Base-by-base conservation (phyloP, 306 rosid genomes). In the Cicer judaicum region DNA sequence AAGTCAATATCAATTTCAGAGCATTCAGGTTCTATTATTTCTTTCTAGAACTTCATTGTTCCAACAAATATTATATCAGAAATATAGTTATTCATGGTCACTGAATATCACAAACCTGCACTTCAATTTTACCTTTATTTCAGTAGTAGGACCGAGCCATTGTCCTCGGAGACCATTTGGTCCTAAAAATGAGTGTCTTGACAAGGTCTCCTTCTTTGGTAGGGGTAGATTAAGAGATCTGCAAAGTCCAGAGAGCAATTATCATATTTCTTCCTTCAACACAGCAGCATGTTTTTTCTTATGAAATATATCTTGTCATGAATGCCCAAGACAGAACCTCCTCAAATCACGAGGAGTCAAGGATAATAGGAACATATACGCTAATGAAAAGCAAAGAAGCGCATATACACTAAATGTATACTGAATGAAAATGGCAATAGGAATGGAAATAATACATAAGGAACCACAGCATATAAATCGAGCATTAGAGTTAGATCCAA, bases 121-220 rank as follows among this genome's bases (percentile, higher is more conserved):
- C 65, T 65, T 75, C 41, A 68, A 12, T 13, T 65, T 73, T 81
- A 92, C 99, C 98, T 92, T 95, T 53, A 80, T 70, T 82, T 79
- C 88, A 48, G 90, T 73, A 43, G 84, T 89, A 16, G 98, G 97
- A 60, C 89, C 98, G 41, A 68, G 91, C 99, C 99, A 92, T 84
- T 95, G 98, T 60, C 91, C 93, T 72, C 68, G 89, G 71, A 95
- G 93, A 80, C 98, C 99, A 88, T 81, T 92, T 43, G 96, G 98
- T 63, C 99, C 99, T 80, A 95, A 85, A 83, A 92, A 79, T 50
- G 98, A 95, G 81, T 95, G 99, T 82, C 99, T 90, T 62, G 97
- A 95, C 85, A 92, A 81, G 70, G 99, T 95, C 75, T 95, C 99
- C 80, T 87, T 90, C 76, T 89, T 95, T 40, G 99, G 97, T 75